These are phyloP conservation scores for Ilex paraguariensis DNA, from an alignment of 305 asterid genomes.

Conservation along the genomic window DNA sequence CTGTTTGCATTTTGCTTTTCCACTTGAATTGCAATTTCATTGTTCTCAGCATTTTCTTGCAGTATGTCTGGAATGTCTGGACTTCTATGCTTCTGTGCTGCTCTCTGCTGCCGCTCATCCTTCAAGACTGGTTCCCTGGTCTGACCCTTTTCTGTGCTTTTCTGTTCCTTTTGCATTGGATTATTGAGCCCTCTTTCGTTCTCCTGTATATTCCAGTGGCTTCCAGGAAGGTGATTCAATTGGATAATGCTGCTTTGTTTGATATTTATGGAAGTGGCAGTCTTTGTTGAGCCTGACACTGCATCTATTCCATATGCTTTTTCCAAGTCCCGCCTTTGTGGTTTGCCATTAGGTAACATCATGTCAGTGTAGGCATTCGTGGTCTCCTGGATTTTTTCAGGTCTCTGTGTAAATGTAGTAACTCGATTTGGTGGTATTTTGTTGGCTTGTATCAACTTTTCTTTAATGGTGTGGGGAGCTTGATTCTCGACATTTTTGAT, in stretches of 20 bases:
- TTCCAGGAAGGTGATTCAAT: slow-evolving; percentile 24
- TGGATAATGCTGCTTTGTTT: slow-evolving; percentile 23
- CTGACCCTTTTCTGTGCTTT: slow-evolving; percentile 14
- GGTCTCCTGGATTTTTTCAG: slow-evolving; percentile 25
- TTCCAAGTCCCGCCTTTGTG: slow-evolving; percentile 12
- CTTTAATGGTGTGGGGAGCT: slow-evolving; percentile 12
- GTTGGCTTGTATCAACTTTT: slow-evolving; percentile 9
- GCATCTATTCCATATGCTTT: slow-evolving; percentile 16
- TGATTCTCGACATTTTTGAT: slow-evolving; percentile 9
- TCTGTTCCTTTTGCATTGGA: slow-evolving; percentile 21
- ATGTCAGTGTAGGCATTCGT: slow-evolving; percentile 18
- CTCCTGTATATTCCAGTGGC: slow-evolving; percentile 21
- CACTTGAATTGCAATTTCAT: slow-evolving; percentile 16
- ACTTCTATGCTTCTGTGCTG: slow-evolving; percentile 8
- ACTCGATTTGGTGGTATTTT: slow-evolving; percentile 19
- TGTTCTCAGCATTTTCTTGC: slow-evolving; percentile 14
- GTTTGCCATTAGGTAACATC: slow-evolving; percentile 17
- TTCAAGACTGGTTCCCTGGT: slow-evolving; percentile 17
- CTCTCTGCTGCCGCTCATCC: slow-evolving; percentile 29
- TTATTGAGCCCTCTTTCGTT: slow-evolving; percentile 30
- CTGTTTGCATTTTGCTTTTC: slow-evolving; percentile 31
- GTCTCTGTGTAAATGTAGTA: slow-evolving; percentile 19
- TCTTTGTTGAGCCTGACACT: slow-evolving; percentile 16
- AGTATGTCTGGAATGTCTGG: slow-evolving; percentile 13
- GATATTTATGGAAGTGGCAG: slow-evolving; percentile 18